Evolutionary conservation across 2,329 filamentous ascomycete species (phyloP).

Genomic region (Ophiostoma fasciatum): DNA sequence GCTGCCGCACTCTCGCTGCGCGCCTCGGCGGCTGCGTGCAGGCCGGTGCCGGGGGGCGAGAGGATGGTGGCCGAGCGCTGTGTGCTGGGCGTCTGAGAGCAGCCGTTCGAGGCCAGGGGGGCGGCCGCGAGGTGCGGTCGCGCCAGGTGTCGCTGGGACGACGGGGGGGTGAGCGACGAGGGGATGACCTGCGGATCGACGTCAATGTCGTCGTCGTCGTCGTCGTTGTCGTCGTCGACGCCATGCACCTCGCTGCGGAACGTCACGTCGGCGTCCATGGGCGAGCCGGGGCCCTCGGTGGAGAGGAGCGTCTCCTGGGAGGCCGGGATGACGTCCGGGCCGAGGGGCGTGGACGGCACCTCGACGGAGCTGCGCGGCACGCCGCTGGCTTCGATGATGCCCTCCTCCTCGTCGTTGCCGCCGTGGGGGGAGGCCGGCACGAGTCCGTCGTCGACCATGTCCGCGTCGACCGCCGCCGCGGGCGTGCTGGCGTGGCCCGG

Average conservation of each 20-base stretch:
- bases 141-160: constrained; percentile 20
- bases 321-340: constrained; percentile 16
- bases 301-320: constrained; percentile 42
- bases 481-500: constrained; percentile 18
- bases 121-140: constrained; percentile 10
- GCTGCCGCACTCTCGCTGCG: constrained; percentile 8
- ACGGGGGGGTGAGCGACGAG: constrained; percentile 43
- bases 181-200: constrained; percentile 32
- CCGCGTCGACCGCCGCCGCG: constrained; percentile 4
- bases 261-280: constrained; percentile 31
- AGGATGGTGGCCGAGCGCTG: constrained; percentile 34
- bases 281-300: constrained; percentile 40
- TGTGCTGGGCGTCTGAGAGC: constrained; percentile 18
- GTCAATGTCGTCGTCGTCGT: constrained; percentile 27
- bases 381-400: not conserved
- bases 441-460: constrained; percentile 6
- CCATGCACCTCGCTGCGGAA: constrained; percentile 35
- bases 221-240: constrained; percentile 27
- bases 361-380: constrained; percentile 14
- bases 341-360: constrained; percentile 21
- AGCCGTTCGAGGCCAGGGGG: constrained; percentile 10
- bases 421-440: no score
- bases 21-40: constrained; percentile 18
- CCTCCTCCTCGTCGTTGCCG: no score
- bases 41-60: constrained; percentile 37